A percentile compares a stretch with the other conserved stretches of the same genome.
These are phyloP conservation scores for Marchantia paleacea DNA, from an alignment of 225 moss, liverwort and hornwort genomes.

Conservation along the genomic window DNA sequence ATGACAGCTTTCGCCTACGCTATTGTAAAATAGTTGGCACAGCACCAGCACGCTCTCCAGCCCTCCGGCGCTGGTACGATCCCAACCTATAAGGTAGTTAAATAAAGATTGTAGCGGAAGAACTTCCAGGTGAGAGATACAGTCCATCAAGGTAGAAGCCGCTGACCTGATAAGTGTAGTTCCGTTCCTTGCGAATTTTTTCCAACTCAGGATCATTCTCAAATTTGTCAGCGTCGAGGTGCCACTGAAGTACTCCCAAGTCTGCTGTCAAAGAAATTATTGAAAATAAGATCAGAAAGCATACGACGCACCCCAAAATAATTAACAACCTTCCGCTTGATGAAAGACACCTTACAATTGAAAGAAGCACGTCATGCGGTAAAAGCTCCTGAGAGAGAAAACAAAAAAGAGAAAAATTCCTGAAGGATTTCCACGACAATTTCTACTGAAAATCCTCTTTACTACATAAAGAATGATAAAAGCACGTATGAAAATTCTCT, in stretches of 20 bases:
- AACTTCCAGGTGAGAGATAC: not conserved
- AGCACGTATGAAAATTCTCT: not conserved
- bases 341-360: not conserved
- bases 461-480: not conserved
- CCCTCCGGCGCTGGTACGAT: not conserved
- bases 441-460: no score
- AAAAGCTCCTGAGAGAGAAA: no score
- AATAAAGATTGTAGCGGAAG: not conserved
- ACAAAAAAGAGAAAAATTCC: no score
- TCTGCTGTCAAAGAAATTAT: conserved; percentile 35
- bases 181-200: conserved; percentile 69
- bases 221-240: conserved; percentile 69
- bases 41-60: not conserved
- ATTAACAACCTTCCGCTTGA: not conserved
- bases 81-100: not conserved
- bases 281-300: not conserved
- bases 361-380: not conserved
- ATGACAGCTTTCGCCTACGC: not conserved
- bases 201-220: conserved; percentile 64
- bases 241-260: conserved; percentile 80
- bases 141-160: not conserved
- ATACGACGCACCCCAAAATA: not conserved
- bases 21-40: not conserved
- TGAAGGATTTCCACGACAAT: no score
- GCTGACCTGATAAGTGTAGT: conserved; percentile 72